Percentiles rank a stretch among this genome's conserved stretches.
These are phyloP conservation scores for Helicosporidium sp. DNA, from an alignment of 139 green algal genomes.

Conservation along the genomic window DNA sequence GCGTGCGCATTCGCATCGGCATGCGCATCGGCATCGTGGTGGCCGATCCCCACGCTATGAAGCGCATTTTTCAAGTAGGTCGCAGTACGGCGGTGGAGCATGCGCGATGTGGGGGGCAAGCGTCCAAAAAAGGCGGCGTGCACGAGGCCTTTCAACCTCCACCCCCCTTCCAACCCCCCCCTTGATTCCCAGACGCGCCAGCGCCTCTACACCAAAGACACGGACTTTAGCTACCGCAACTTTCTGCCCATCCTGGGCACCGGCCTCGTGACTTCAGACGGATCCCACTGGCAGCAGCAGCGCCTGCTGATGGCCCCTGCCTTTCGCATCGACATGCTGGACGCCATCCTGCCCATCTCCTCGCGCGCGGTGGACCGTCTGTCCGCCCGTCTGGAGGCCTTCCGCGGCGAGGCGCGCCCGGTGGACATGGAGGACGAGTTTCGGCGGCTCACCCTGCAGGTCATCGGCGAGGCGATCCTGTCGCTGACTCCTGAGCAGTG, in stretches of 20 bases:
- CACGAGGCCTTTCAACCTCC: conserved; percentile 1
- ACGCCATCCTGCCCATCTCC: conserved; percentile 66
- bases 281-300: conserved; percentile 74
- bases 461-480: conserved; percentile 80
- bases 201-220: conserved; percentile 60
- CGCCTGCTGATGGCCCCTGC: conserved; percentile 61
- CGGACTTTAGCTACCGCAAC: conserved; percentile 56
- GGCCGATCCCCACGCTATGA: conserved; percentile 38
- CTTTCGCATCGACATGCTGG: conserved; percentile 72
- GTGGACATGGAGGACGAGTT: conserved; percentile 80
- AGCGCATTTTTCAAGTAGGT: conserved; percentile 56
- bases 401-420: neutral
- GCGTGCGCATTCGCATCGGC: conserved; percentile 45
- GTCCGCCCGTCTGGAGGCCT: conserved; percentile 3
- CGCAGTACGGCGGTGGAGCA: neutral
- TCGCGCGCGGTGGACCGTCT: conserved; percentile 47
- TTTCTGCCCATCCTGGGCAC: conserved; percentile 84
- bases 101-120: neutral
- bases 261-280: conserved; percentile 77
- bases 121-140: too few species aligned
- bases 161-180: neutral
- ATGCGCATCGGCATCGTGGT: conserved; percentile 43
- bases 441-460: conserved; percentile 69
- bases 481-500: conserved; percentile 65
- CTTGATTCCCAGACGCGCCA: conserved; percentile 18